phyloP scores from a whole-genome alignment of 225 moss, liverwort and hornwort species.

The Sphagnum tenellum region DNA sequence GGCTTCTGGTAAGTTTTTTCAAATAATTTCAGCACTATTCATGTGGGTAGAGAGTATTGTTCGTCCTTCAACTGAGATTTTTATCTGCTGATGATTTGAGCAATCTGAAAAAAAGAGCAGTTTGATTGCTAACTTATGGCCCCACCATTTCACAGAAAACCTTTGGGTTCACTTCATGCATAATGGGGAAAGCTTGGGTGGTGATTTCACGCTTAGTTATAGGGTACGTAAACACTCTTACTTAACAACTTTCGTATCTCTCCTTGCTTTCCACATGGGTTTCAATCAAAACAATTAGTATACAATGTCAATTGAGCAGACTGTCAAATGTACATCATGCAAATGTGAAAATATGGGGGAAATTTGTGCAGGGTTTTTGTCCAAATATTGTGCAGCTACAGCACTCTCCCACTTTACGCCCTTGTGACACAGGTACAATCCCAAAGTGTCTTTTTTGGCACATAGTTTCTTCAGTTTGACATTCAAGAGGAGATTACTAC shows the following conservation, averaged over 20 bases:
- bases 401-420: slow-evolving; percentile 78
- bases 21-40: background rate
- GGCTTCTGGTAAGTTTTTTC: slow-evolving; percentile 58
- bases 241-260: background rate
- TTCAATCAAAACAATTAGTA: too few species aligned
- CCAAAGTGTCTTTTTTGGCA: too few species aligned
- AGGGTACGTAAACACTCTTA: slow-evolving; percentile 27
- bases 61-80: too few species aligned
- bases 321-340: background rate
- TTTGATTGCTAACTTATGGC: too few species aligned
- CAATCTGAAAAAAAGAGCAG: too few species aligned
- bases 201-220: slow-evolving; percentile 55
- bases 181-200: slow-evolving; percentile 53
- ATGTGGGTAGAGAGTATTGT: background rate
- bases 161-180: slow-evolving; percentile 59
- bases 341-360: background rate
- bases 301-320: too few species aligned
- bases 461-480: too few species aligned
- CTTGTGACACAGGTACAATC: slow-evolving; percentile 59
- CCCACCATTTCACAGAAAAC: slow-evolving; percentile 39
- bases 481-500: too few species aligned
- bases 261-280: background rate
- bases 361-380: slow-evolving; percentile 30
- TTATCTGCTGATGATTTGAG: too few species aligned
- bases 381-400: slow-evolving; percentile 59